Percentiles rank a stretch among this genome's conserved stretches.
phyloP scores from a whole-genome alignment of 805 yeast genomes.

The Wickerhamiella dianesei region DNA sequence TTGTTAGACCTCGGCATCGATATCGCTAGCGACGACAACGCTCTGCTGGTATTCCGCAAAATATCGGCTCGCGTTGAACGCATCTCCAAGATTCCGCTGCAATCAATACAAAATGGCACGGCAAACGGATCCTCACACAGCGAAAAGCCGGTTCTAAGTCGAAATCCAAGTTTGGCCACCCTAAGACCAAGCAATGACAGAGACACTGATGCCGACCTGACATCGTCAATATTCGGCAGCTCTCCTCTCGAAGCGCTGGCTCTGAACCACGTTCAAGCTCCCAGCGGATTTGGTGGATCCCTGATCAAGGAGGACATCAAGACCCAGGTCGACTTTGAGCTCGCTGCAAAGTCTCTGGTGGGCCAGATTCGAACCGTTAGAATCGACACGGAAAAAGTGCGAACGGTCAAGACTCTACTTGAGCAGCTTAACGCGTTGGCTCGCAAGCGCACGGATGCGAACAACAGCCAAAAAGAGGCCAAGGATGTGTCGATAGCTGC shows the following conservation, averaged over 20 bases:
- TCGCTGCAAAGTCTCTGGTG: slow-evolving; percentile 24
- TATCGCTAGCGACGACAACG: slow-evolving; percentile 35
- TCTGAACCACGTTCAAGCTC: slow-evolving; percentile 21
- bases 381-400: slow-evolving; percentile 25
- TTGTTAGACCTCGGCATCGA: slow-evolving; percentile 90
- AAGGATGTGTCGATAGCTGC: slow-evolving; percentile 23
- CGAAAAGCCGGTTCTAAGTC: neutral
- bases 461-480: slow-evolving; percentile 11
- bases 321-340: slow-evolving; percentile 22
- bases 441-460: slow-evolving; percentile 13
- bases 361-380: slow-evolving; percentile 24
- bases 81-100: slow-evolving; percentile 42
- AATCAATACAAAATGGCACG: slow-evolving; percentile 2
- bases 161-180: neutral
- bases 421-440: slow-evolving; percentile 20
- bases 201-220: slow-evolving; percentile 1
- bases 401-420: slow-evolving; percentile 21
- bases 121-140: neutral
- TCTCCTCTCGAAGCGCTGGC: slow-evolving; percentile 25
- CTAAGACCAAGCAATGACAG: neutral
- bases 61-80: slow-evolving; percentile 75
- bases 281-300: slow-evolving; percentile 24
- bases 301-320: slow-evolving; percentile 23
- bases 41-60: slow-evolving; percentile 61
- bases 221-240: slow-evolving; percentile 24